Evolutionary conservation across 2,329 filamentous ascomycete genomes (phyloP), one percentile per base, ranked within the genome.

Genomic region (Neoascochyta sp.): DNA sequence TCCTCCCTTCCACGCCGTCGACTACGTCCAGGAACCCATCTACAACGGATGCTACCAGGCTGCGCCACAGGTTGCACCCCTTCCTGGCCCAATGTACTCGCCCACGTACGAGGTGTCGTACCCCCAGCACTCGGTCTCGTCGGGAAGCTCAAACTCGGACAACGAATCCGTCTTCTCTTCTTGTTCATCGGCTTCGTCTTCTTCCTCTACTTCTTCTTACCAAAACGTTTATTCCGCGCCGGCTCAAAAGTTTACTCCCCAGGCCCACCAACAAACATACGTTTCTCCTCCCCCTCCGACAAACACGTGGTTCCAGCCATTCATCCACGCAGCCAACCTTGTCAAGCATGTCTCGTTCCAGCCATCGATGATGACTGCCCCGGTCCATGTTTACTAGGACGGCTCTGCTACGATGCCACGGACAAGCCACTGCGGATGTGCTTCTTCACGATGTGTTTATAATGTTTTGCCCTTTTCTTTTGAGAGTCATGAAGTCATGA

Each of bases 1-100:
- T 24, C 66, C 67, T 27, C 62, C 63, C n/a, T 65, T 66, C 47
- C 58, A 54, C 29, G 65, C 67, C 6, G 54, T 62, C 21, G 61
- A 64, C 33, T 60, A 64, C 41, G 29, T 43, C 30, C 41, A 47
- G 41, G 52, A 56, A 29, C 46, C 41, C 29, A 39, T 46, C 12
- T 58, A 49, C 47, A 54, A 50, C 29, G 43, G 44, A 17, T 57
- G 50, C 40, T 60, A 56, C 40, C 57, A 57, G 27, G 53, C 58
- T 25, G 34, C 39, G 12, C 34, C 43, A 17, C 28, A 44, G 27
- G 39, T 59, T 29, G 43, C 57, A 40, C 52, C 57, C 34, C 50
- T 59, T 22, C 50, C 57, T 29, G 47, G 53, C 27, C 51, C 55
- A 16, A 32, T 54, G 11, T 54, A 58, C 33, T 49, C 54, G 20